Base-by-base conservation (phyloP, 441 rosid genomes). In the Croton laevigatus region DNA sequence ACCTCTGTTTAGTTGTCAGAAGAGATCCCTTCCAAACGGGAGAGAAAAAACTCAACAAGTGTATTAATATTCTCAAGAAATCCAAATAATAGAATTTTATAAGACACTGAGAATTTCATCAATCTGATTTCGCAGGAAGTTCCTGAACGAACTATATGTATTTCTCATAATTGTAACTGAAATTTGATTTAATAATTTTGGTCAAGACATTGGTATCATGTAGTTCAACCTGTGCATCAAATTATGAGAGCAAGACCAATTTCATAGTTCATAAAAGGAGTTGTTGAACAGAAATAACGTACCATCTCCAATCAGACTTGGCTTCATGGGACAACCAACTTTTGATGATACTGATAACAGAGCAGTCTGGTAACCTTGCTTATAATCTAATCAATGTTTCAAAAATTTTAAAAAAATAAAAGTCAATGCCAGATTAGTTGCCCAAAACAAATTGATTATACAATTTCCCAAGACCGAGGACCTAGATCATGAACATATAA, bases 291-390 rank as follows among this genome's bases (percentile, higher is more conserved):
- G 34, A 34, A 9, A 65, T 36, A 32, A 19, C 32, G 73, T 90
- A 92, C 99, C 99, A 92, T 90, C 91, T 88, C 99, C 98, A 92
- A 65, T 76, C 73, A 36, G 93, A 87, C 79, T 81, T 78, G 6
- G 85, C 89, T 83, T 94, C 99, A 19, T 86, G 66, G 98, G 96
- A 65, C 80, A 76, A 55, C 81, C 68, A 37, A 94, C 83, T 79
- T 73, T 86, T 4, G 83, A 80, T 58, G 82, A 81, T 36, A 83
- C 59, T 13, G 86, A 77, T 66, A 68, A 55, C 69, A 72, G 59
- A 16, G 82, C 70, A 52, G 74, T 70, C 49, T 62, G 58, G 32
- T 71, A 69, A 40, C 4, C 63, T 54, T 61, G 67, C 61, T 46
- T n/a, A 38, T 62, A 69, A 64, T 76, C 85, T 59, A 85, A 69